Evolutionary conservation across 768 basidiomycete species (phyloP).

Genomic region (Leccinum obscurum): DNA sequence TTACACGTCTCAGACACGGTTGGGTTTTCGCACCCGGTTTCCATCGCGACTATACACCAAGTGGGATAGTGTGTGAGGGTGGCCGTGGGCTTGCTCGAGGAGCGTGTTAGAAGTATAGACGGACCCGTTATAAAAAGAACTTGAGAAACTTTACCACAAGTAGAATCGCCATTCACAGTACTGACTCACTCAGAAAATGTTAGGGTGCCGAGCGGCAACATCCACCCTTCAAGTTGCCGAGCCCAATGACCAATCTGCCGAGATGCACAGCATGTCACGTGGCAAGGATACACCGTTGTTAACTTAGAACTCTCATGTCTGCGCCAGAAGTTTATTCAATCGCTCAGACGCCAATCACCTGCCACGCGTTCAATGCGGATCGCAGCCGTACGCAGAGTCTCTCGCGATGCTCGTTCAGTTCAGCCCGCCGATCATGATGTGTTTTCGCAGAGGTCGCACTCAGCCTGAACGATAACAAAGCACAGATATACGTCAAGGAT

Average conservation of each 20-base stretch:
- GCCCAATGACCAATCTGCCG: no score
- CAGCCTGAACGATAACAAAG: conserved; percentile 88
- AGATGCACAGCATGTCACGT: conserved; percentile 6
- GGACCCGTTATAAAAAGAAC: no score
- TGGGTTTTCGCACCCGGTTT: neutral
- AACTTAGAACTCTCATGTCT: conserved; percentile 46
- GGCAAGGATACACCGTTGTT: neutral
- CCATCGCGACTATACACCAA: neutral
- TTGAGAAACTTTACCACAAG: no score
- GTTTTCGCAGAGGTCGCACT: conserved; percentile 75
- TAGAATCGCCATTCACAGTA: no score
- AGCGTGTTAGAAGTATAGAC: no score
- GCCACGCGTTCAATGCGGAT: conserved; percentile 89
- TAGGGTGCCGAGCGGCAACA: no score
- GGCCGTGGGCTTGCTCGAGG: no score
- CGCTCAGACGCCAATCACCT: conserved; percentile 81
- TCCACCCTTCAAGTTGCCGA: no score
- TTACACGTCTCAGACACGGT: neutral
- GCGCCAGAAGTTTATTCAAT: conserved; percentile 76
- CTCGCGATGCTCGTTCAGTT: neutral
- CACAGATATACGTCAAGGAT: conserved; percentile 71
- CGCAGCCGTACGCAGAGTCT: conserved; percentile 66
- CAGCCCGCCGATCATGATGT: conserved; percentile 9
- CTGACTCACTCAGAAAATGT: no score
- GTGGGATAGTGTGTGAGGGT: neutral